Conservation (phyloP, 2,329 filamentous ascomycete genomes). For the Colletotrichum brevisporum region DNA sequence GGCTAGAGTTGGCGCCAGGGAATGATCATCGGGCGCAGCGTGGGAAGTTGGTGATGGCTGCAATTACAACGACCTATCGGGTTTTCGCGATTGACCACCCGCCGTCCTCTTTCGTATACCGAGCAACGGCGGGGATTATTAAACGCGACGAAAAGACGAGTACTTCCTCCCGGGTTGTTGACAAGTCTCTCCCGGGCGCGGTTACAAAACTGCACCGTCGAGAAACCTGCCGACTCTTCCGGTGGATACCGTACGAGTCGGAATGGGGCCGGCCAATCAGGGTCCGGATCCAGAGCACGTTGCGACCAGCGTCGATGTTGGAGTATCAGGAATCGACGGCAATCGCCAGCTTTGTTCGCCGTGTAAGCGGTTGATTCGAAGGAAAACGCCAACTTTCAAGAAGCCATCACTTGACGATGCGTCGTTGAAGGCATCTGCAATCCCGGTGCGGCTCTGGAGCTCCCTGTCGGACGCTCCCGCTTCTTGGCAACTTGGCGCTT, state of each 20-base stretch:
- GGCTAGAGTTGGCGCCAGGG: slow-evolving; percentile 7
- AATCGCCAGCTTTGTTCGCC: neutral
- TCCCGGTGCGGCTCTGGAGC: slow-evolving; percentile 28
- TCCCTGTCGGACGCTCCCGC: slow-evolving; percentile 28
- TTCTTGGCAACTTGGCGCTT: slow-evolving; percentile 38
- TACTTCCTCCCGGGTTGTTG: slow-evolving; percentile 6
- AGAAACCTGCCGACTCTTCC: slow-evolving; percentile 18
- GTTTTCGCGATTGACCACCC: neutral
- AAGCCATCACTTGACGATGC: neutral
- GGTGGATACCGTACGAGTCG: slow-evolving; percentile 17
- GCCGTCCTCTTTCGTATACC: slow-evolving; percentile 25
- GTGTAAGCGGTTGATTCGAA: neutral
- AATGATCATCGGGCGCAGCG: neutral
- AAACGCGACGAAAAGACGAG: neutral
- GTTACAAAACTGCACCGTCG: too few relatives aligned
- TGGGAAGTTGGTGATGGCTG: neutral
- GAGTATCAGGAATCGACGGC: neutral
- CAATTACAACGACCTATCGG: slow-evolving; percentile 1
- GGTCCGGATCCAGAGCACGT: slow-evolving; percentile 18
- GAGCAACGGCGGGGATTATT: slow-evolving; percentile 7
- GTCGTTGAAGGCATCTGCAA: slow-evolving; percentile 8
- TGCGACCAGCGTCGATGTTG: slow-evolving; percentile 7
- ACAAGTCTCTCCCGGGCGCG: slow-evolving; percentile 17
- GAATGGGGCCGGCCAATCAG: slow-evolving; percentile 22
- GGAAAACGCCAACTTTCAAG: too few relatives aligned